phyloP scores from a whole-genome alignment of 1,284 basidiomycete species.

The Stygiomarasmius scandens region DNA sequence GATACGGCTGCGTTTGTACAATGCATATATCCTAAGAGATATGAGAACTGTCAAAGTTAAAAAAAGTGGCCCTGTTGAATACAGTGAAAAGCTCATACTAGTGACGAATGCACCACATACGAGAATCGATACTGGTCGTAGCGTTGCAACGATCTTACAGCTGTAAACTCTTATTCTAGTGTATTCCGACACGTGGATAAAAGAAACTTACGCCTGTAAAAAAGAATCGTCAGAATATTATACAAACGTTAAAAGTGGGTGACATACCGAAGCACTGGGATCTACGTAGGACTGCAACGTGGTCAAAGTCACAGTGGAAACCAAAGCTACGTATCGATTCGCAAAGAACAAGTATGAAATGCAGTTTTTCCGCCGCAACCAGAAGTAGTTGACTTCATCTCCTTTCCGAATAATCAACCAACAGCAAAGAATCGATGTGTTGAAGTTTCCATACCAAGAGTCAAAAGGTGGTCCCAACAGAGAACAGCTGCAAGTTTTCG shows the following conservation, averaged over 20 bases:
- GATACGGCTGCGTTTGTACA: conserved; percentile 15
- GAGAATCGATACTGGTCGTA: neutral
- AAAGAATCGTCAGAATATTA: too few relatives aligned
- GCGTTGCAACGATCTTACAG: neutral
- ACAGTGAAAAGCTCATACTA: too few relatives aligned
- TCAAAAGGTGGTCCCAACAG: conserved; percentile 23
- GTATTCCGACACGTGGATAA: too few relatives aligned
- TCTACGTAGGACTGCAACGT: conserved; percentile 13
- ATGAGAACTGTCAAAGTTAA: conserved; percentile 14
- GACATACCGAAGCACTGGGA: conserved; percentile 1
- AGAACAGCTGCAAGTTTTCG: conserved; percentile 17
- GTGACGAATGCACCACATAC: neutral
- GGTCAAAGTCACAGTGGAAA: conserved; percentile 17
- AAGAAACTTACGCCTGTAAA: neutral
- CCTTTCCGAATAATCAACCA: conserved; percentile 11
- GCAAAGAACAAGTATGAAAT: conserved; percentile 22
- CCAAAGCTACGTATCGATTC: conserved; percentile 21
- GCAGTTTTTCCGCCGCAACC: conserved; percentile 12
- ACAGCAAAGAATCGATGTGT: too few relatives aligned
- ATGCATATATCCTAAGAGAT: conserved; percentile 19
- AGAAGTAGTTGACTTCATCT: conserved; percentile 18
- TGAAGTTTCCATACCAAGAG: conserved; percentile 10
- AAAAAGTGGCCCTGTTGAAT: too few relatives aligned
- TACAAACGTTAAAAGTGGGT: too few relatives aligned
- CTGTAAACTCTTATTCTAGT: too few relatives aligned